phyloP scores from a whole-genome alignment of 1,139 yeast genomes.

The Saccharomyces hybrid region DNA sequence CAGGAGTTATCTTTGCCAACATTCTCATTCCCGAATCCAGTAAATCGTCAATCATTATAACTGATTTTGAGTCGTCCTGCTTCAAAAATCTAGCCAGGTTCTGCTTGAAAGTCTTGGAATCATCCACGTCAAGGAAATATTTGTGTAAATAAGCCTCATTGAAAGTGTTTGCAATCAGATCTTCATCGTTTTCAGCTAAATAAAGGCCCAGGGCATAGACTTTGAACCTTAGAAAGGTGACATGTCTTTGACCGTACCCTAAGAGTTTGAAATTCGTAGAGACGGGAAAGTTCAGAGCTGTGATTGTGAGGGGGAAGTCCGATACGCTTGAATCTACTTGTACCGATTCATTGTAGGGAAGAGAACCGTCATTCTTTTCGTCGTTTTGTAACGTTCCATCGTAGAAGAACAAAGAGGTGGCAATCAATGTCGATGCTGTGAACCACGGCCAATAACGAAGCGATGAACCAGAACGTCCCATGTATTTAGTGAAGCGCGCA shows the following conservation, averaged over 20 bases:
- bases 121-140: slow-evolving; percentile 32
- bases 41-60: slow-evolving; percentile 46
- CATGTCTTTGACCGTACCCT: slow-evolving; percentile 77
- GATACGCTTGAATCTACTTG: slow-evolving; percentile 45
- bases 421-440: background rate
- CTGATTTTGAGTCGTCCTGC: slow-evolving; percentile 45
- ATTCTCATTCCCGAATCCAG: slow-evolving; percentile 56
- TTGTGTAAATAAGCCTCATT: slow-evolving; percentile 36
- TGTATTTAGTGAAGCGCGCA: background rate
- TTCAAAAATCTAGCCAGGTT: slow-evolving; percentile 52
- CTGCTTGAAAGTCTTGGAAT: slow-evolving; percentile 35
- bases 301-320: slow-evolving; percentile 40
- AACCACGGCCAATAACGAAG: background rate
- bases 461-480: background rate
- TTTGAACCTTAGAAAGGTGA: slow-evolving; percentile 72
- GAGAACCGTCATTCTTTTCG: background rate
- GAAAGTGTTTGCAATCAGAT: slow-evolving; percentile 41
- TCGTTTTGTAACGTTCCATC: slow-evolving; percentile 3
- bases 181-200: slow-evolving; percentile 51
- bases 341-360: slow-evolving; percentile 23
- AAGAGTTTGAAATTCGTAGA: slow-evolving; percentile 41
- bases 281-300: slow-evolving; percentile 16
- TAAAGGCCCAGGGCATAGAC: slow-evolving; percentile 85
- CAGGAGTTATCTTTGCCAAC: slow-evolving; percentile 72
- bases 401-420: background rate